Evolutionary conservation across 495 filamentous ascomycete genomes (phyloP), one percentile per base, ranked within the genome.

Genomic region (Gamarada debralockiae): DNA sequence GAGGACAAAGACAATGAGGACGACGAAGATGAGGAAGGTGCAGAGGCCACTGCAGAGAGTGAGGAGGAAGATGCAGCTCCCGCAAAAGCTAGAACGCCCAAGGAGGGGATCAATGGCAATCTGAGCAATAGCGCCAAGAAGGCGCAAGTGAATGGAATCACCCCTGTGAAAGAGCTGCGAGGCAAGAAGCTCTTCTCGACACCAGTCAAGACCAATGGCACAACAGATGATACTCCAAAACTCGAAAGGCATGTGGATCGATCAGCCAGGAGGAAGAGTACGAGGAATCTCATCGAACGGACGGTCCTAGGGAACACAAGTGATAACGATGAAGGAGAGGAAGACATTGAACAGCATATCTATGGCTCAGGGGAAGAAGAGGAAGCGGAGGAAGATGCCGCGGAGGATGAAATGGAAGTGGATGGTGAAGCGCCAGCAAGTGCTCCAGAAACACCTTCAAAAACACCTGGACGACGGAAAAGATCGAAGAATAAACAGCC

Each of bases 191-290:
- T 63, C 13, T 60, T 60, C 36, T 55, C 53, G 1, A 63, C 61
- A 22, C 61, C 61, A 10, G 23, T 43, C 4, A 61, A 58, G 27
- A 24, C 46, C 3, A 58, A 53, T 46, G 17, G 13, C 3, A 49
- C 46, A 5, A 43, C 15, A 0, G 40, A 34, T 12, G 55, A 85
- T 77, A 10, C 53, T 80, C 85, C 12, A 73, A 79, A 25, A 76
- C 77, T 60, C 71, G 74, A 39, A 78, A 37, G 77, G 48, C 88
- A 84, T 60, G 85, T 84, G 18, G 87, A 96, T 66, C 79, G 84
- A 7, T 96, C 90, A 0, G 92, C 91, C 2, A 82, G 89, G 60
- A 85, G 85, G 60, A 96, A 95, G 73, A 95, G 89, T 64, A 86
- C 83, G 3, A 78, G 83, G 40, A 78, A 81, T 5, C 65, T 95